A percentile compares a stretch with the other conserved stretches of the same genome.
Conservation (phyloP, 2,329 filamentous ascomycete genomes). For the Paracoccidioides brasiliensis region DNA sequence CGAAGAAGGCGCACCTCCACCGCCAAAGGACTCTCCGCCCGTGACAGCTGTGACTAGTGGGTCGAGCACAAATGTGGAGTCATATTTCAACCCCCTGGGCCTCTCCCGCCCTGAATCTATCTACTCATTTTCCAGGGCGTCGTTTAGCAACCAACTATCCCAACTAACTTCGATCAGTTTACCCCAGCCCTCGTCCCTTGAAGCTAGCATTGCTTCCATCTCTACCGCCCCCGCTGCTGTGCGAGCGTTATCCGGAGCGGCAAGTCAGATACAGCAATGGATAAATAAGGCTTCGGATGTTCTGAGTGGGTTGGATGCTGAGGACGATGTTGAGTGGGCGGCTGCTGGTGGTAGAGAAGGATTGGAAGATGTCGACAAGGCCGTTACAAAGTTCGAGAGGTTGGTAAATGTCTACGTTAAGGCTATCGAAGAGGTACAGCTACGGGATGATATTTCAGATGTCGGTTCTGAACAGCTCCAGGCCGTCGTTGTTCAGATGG, state of each 20-base stretch:
- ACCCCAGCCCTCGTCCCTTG: slow-evolving; percentile 71
- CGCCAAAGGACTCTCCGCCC: slow-evolving; percentile 25
- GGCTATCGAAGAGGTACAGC: slow-evolving; percentile 85
- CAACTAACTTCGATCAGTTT: slow-evolving; percentile 83
- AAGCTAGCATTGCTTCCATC: slow-evolving; percentile 71
- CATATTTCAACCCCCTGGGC: slow-evolving; percentile 33
- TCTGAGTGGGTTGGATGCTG: slow-evolving; percentile 74
- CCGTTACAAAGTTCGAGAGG: slow-evolving; percentile 73
- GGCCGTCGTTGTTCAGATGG: slow-evolving; percentile 75
- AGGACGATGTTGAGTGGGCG: slow-evolving; percentile 95
- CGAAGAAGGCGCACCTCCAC: slow-evolving; percentile 15
- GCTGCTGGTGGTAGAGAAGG: slow-evolving; percentile 60
- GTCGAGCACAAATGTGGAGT: slow-evolving; percentile 22
- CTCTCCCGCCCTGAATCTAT: slow-evolving; percentile 65
- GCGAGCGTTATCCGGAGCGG: slow-evolving; percentile 69
- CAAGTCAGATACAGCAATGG: slow-evolving; percentile 88
- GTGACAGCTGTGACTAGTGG: slow-evolving; percentile 10
- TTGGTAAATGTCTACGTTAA: slow-evolving; percentile 85
- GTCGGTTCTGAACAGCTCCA: slow-evolving; percentile 61
- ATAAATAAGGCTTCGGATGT: slow-evolving; percentile 86
- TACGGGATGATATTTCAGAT: slow-evolving; percentile 57
- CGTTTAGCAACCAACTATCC: slow-evolving; percentile 84
- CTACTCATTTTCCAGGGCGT: slow-evolving; percentile 82
- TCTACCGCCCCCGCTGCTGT: slow-evolving; percentile 74
- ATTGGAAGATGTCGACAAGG: slow-evolving; percentile 45